phyloP scores from a whole-genome alignment of 2,329 filamentous ascomycete genomes.

The Ophiostoma perfectum region DNA sequence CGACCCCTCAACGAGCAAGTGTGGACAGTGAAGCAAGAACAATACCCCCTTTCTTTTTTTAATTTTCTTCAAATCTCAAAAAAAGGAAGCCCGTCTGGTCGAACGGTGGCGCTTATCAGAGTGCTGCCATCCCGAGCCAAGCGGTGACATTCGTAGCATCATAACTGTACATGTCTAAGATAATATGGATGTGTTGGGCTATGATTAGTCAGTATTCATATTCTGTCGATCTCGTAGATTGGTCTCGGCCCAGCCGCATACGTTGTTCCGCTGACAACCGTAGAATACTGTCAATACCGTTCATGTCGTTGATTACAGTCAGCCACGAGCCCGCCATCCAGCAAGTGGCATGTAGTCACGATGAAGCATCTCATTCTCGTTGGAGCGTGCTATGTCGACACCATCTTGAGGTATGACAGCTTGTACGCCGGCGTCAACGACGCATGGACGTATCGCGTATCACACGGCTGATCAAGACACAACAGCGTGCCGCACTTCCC shows the following conservation, averaged over 20 bases:
- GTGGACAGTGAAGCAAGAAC: constrained; percentile 65
- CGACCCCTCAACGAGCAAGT: constrained; percentile 54
- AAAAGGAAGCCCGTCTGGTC: constrained; percentile 28
- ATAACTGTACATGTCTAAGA: too few species aligned
- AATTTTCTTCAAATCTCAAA: constrained; percentile 2
- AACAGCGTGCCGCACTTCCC: constrained; percentile 61
- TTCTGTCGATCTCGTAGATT: background rate
- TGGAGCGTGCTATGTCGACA: constrained; percentile 66
- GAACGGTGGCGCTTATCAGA: constrained; percentile 18
- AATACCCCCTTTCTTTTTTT: constrained; percentile 29
- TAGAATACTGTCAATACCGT: too few species aligned
- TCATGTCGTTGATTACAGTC: too few species aligned
- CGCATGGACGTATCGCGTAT: too few species aligned
- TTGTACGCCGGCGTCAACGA: background rate
- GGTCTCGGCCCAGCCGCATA: background rate
- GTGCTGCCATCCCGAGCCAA: constrained; percentile 8
- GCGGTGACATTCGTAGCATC: constrained; percentile 13
- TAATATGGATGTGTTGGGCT: background rate
- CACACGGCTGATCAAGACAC: background rate
- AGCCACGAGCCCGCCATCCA: too few species aligned
- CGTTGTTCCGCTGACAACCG: background rate
- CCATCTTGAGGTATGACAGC: constrained; percentile 54
- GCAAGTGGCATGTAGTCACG: constrained; percentile 32
- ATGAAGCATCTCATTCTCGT: constrained; percentile 54
- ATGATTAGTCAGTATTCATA: background rate